Conservation (phyloP, 2,329 filamentous ascomycete species). For the Microcyclospora pomicola region DNA sequence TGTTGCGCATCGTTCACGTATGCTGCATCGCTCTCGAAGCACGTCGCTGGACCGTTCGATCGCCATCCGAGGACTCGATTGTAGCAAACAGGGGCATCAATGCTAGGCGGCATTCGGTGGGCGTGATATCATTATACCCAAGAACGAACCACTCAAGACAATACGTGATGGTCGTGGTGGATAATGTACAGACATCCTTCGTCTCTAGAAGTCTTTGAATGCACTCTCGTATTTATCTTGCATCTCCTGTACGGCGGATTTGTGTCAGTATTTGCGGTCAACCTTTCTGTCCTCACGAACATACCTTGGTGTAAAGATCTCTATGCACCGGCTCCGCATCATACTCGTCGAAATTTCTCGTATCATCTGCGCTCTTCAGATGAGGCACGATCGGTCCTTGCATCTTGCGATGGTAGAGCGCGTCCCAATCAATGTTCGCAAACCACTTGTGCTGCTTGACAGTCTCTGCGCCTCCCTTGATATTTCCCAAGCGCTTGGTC, state of each 20-base stretch:
- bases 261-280: neutral
- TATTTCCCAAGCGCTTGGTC: conserved; percentile 63
- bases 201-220: conserved; percentile 39
- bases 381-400: conserved; percentile 64
- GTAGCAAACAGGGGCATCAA: too few species aligned
- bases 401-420: conserved; percentile 48
- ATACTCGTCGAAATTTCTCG: conserved; percentile 70
- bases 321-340: conserved; percentile 57
- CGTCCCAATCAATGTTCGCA: conserved; percentile 57
- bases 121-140: too few species aligned
- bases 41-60: too few species aligned
- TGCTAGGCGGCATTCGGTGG: too few species aligned
- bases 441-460: conserved; percentile 73
- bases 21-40: too few species aligned
- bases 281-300: neutral
- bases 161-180: too few species aligned
- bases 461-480: conserved; percentile 55
- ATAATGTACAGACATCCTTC: neutral
- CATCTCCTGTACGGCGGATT: conserved; percentile 37
- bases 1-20: too few species aligned
- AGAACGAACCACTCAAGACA: too few species aligned
- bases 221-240: conserved; percentile 55
- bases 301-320: conserved; percentile 49
- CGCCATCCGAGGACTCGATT: too few species aligned
- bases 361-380: conserved; percentile 57